Conservation (phyloP, 805 yeast species). For the Metschnikowia rubicola region DNA sequence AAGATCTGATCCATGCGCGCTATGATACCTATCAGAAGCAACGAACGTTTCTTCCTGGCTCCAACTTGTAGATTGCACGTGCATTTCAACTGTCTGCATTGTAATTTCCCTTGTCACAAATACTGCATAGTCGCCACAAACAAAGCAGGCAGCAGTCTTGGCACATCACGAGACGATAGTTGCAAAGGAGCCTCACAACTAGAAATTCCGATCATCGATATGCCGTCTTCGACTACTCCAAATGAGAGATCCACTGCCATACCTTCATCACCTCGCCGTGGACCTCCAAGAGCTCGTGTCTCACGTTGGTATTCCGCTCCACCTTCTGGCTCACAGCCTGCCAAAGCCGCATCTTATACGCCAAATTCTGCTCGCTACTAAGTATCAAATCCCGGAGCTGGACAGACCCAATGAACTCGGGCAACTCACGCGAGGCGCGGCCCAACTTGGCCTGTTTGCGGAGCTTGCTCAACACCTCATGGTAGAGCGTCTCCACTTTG, state of each 20-base stretch:
- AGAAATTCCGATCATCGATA: background rate
- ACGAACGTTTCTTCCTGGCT: too few species aligned
- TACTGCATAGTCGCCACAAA: too few species aligned
- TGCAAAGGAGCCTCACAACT: background rate
- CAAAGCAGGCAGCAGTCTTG: too few species aligned
- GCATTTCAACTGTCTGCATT: too few species aligned
- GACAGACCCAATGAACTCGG: slow-evolving; percentile 59
- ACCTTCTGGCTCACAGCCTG: slow-evolving; percentile 48
- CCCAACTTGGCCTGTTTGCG: slow-evolving; percentile 42
- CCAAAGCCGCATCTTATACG: slow-evolving; percentile 50
- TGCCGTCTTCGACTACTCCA: slow-evolving; percentile 2
- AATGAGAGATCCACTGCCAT: slow-evolving; percentile 70
- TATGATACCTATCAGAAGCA: too few species aligned
- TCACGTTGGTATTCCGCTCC: slow-evolving; percentile 65
- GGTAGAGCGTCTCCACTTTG: slow-evolving; percentile 44
- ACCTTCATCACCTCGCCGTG: slow-evolving; percentile 86
- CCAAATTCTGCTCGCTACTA: slow-evolving; percentile 36
- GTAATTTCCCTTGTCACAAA: too few species aligned
- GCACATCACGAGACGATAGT: background rate
- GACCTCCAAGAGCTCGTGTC: slow-evolving; percentile 59
- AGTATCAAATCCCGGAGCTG: slow-evolving; percentile 69
- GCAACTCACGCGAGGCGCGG: slow-evolving; percentile 23
- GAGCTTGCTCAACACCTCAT: slow-evolving; percentile 49
- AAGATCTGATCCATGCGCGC: too few species aligned
- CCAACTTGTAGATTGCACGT: too few species aligned